A percentile compares a stretch with the other conserved stretches of the same genome.
Conservation (phyloP, 1,139 yeast species). For the Pichia sp. region DNA sequence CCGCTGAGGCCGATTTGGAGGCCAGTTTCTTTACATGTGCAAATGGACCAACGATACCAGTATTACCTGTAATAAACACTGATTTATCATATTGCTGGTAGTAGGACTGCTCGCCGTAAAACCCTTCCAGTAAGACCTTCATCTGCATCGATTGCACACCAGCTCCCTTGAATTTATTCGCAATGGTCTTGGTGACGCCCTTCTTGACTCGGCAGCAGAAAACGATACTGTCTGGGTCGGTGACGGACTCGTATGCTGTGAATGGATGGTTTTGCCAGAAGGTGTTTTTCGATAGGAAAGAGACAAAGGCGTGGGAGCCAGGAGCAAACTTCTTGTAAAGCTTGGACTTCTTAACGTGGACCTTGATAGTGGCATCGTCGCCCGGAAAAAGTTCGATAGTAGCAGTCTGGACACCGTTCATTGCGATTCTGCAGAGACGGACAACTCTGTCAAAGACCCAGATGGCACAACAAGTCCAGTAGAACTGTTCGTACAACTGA, state of each 20-base stretch:
- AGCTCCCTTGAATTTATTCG: constrained; percentile 10
- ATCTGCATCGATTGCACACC: constrained; percentile 1
- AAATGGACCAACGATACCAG: constrained; percentile 59
- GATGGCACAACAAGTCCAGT: constrained; percentile 51
- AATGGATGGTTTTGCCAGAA: constrained; percentile 46
- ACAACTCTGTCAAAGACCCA: constrained; percentile 61
- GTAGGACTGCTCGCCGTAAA: constrained; percentile 52
- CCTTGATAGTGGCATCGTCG: constrained; percentile 35
- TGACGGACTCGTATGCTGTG: constrained; percentile 29
- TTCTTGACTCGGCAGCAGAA: constrained; percentile 41
- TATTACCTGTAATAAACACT: constrained; percentile 65
- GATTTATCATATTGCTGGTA: constrained; percentile 53
- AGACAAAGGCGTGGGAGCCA: constrained; percentile 52
- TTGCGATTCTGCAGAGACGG: constrained; percentile 46
- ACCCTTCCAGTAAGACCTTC: constrained; percentile 41
- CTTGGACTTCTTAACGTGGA: constrained; percentile 36
- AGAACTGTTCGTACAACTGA: constrained; percentile 45
- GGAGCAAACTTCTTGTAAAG: constrained; percentile 38
- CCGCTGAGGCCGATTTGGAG: constrained; percentile 22
- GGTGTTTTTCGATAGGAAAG: constrained; percentile 37
- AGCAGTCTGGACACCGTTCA: constrained; percentile 51
- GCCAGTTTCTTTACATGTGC: constrained; percentile 33
- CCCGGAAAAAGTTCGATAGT: constrained; percentile 41
- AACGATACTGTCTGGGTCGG: constrained; percentile 25
- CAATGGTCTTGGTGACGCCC: constrained; percentile 37